Conservation (phyloP, 2,329 filamentous ascomycete genomes). For the Ascosphaera apis region DNA sequence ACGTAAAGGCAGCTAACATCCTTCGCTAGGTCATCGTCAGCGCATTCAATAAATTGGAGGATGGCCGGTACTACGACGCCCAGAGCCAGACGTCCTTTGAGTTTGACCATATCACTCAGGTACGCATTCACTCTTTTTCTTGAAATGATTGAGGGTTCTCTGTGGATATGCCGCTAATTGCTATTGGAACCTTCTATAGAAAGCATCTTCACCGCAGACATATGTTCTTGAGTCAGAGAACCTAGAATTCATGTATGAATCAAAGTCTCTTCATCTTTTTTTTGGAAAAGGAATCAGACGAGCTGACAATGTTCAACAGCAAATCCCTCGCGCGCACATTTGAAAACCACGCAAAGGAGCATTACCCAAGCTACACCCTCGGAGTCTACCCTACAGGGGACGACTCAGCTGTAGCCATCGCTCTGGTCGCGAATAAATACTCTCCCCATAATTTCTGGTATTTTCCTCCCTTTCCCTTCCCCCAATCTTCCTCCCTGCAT, state of each 20-base stretch:
- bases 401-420: constrained; percentile 52
- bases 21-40: constrained; percentile 40
- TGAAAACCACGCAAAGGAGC: constrained; percentile 54
- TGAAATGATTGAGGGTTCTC: neutral
- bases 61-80: constrained; percentile 70
- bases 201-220: constrained; percentile 62
- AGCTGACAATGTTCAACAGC: no score
- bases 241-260: constrained; percentile 51
- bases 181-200: constrained; percentile 24
- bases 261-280: neutral
- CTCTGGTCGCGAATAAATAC: constrained; percentile 90
- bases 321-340: constrained; percentile 68
- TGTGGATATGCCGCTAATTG: constrained; percentile 2
- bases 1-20: constrained; percentile 6
- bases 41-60: constrained; percentile 59
- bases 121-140: constrained; percentile 12
- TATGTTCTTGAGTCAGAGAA: constrained; percentile 55
- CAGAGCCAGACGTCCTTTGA: constrained; percentile 71
- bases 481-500: neutral
- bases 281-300: no score
- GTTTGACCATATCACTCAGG: constrained; percentile 66
- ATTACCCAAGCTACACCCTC: constrained; percentile 61
- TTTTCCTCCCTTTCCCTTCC: constrained; percentile 4
- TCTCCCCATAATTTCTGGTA: constrained; percentile 96
- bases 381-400: constrained; percentile 63